Base-by-base conservation (phyloP, 73 alveolate genomes). In the Blepharisma stoltei region DNA sequence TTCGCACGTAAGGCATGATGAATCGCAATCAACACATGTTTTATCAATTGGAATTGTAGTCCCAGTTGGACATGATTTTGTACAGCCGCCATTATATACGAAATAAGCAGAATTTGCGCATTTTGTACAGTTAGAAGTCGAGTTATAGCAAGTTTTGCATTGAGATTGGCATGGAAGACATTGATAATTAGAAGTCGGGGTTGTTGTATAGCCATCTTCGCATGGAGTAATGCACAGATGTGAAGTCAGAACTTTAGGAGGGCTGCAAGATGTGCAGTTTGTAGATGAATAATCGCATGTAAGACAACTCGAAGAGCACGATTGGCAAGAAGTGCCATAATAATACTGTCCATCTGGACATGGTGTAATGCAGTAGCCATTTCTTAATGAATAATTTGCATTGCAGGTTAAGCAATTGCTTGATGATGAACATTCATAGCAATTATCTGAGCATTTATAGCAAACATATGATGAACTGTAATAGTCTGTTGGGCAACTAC, bases 61-160 rank as follows among this genome's bases (percentile, higher is more conserved):
- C 38, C 73, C 73, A 20, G 5, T 38, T 14, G 73, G 18, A 60
- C 73, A 60, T 8, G 73, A 18, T 25, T n/a, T 25, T 14, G 2
- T 14, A 4, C 73, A 60, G 14, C 5, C 47, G 5, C 73, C 73
- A 60, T 60, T 38, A 25, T 60, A 60, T 25, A 20, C 73, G 5
- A 14, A 60, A 60, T 60, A 60, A 60, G 46, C 14, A 60, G 73
- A 14, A 8, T 38, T 38, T 60, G 73, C 0, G 45, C 73, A 60
- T 8, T 14, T 60, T 25, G 23, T 8, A 60, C 73, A 60, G 23
- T 60, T 60, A 0, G 14, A 9, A 20, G 73, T n/a, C 2, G 14
- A 14, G 14, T 60, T n/a, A 25, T 60, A n/a, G 5, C 73, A 60
- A 9, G 73, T 60, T 60, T 14, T 8, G 23, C 73, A 60, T 14